These are phyloP conservation scores for Metarhizium robertsii DNA, from an alignment of 2,329 filamentous ascomycete genomes.

Conservation along the genomic window DNA sequence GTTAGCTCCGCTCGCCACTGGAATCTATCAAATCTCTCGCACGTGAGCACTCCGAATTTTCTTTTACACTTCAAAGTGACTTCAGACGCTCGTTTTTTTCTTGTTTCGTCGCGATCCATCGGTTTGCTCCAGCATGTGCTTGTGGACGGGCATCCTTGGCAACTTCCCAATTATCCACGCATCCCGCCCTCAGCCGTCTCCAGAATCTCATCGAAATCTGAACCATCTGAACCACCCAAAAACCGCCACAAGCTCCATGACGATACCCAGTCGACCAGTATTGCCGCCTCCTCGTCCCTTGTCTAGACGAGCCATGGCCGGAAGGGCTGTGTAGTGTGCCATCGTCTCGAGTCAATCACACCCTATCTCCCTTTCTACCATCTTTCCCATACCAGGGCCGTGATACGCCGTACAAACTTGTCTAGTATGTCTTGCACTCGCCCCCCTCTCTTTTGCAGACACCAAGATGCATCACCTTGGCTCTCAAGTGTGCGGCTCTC, in stretches of 20 bases:
- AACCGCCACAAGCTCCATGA: not conserved
- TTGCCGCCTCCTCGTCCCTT: not conserved
- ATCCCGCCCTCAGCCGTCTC: not conserved
- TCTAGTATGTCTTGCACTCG: not conserved
- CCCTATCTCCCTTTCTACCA: not conserved
- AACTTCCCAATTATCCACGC: not conserved
- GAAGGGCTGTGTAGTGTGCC: not conserved
- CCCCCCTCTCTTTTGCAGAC: not conserved
- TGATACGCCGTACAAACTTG: no score
- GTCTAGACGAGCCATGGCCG: not conserved
- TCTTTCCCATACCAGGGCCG: no score
- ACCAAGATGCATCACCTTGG: not conserved
- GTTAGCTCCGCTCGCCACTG: constrained; percentile 6
- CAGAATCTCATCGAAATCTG: no score
- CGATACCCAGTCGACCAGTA: no score
- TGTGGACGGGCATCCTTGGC: not conserved
- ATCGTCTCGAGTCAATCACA: not conserved
- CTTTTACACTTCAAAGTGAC: not conserved
- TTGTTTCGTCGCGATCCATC: not conserved
- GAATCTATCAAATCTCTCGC: constrained; percentile 1
- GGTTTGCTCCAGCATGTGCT: not conserved
- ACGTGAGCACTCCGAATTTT: constrained; percentile 10
- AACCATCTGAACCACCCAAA: no score
- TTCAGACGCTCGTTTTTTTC: not conserved
- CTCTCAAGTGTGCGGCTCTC: not conserved